Percentiles rank a stretch among this genome's conserved stretches.
Evolutionary conservation across 305 asterid genomes (phyloP).

Genomic region (Caryopteris hybrid): DNA sequence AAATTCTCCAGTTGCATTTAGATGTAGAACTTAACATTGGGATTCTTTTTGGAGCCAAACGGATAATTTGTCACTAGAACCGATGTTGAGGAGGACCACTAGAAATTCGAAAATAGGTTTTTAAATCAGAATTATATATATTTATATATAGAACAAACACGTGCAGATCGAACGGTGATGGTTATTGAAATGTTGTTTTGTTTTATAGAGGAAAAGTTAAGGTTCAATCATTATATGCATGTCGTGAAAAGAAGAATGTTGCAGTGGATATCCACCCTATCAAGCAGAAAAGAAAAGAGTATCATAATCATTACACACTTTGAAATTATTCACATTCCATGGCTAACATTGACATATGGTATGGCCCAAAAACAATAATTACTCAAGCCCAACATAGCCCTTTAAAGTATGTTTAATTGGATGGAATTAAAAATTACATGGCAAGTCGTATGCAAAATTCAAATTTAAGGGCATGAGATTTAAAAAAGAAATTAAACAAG

Average conservation of each 20-base stretch:
- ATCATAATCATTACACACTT: conserved; percentile 20
- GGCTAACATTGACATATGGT: conserved; percentile 28
- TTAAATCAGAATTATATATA: no score
- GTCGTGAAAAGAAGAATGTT: conserved; percentile 11
- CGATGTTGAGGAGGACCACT: no score
- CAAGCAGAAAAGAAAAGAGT: conserved; percentile 15
- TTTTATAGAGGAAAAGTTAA: conserved; percentile 23
- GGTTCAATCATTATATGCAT: conserved; percentile 27
- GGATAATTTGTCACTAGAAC: neutral
- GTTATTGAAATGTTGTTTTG: conserved; percentile 8
- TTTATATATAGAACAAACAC: no score
- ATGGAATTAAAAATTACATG: neutral
- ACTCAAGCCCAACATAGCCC: neutral
- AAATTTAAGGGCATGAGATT: no score
- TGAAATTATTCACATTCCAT: conserved; percentile 18
- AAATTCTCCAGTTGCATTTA: neutral
- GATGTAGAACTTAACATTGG: neutral
- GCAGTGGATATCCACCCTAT: conserved; percentile 26
- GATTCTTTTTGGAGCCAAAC: neutral
- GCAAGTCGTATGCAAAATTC: no score
- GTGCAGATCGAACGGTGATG: no score
- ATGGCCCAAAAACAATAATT: conserved; percentile 26
- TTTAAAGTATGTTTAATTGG: no score
- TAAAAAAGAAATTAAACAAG: no score
- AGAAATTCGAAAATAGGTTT: no score